Evolutionary conservation across 352 stramenopile genomes (phyloP), one percentile per base, ranked within the genome.

Genomic region (Phytophthora idaei): DNA sequence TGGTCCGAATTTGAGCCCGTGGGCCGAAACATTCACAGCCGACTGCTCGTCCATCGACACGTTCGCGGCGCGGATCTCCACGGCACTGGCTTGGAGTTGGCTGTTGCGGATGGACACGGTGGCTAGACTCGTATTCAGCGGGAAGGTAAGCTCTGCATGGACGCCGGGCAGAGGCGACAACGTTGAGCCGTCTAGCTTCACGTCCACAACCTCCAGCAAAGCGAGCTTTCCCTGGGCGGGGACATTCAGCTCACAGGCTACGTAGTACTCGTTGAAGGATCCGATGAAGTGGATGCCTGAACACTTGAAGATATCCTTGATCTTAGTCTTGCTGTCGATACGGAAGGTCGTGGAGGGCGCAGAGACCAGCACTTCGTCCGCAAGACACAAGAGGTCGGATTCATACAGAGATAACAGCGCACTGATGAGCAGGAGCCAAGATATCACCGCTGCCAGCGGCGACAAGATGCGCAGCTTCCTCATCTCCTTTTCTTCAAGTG

Each of bases 201-300:
- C 76, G 65, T 84, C 66, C 14, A 74, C 72, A 25, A 92, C 73
- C 46, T 80, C 67, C 25, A 92, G 61, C 17, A 78, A 29, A 9
- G 64, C 49, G 5, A 90, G 9, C 9, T 28, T 37, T 10, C 73
- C 67, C 25, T 74, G 70, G 10, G 59, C 65, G 10, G 77, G 72
- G n/a, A 80, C 49, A 3, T 41, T n/a, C 10, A 94, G 69, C 42
- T 71, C 63, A 52, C 87, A 95, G n/a, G 76, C 61, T 9, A 92
- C 81, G 61, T 89, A 95, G 59, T 90, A 93, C 56, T 95, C 87
- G 61, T 95, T 94, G 70, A 89, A 95, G 37, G 72, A 84, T 14
- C 87, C 87, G 29, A 95, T 93, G 1, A 83, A 78, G 47, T 80
- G 79, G 17, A 85, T 58, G 1, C 64, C 55, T 0, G 83, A 92